These are phyloP conservation scores for Diaporthe nobilis DNA, from an alignment of 2,329 filamentous ascomycete genomes.

Conservation along the genomic window DNA sequence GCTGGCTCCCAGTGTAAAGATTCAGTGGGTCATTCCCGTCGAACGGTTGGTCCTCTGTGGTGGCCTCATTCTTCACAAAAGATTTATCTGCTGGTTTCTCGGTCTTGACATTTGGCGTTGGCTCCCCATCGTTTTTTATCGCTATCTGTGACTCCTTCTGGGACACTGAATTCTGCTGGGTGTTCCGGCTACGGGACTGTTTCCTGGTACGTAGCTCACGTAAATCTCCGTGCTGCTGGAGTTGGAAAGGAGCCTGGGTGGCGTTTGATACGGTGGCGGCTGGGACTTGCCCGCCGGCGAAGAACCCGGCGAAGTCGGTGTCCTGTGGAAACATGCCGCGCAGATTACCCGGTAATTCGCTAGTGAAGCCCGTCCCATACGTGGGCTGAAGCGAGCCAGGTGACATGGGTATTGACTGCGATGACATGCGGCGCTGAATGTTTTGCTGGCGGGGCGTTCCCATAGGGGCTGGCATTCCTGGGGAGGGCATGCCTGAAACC, in stretches of 20 bases:
- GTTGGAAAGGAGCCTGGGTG: conserved; percentile 17
- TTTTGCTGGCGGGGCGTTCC: conserved; percentile 9
- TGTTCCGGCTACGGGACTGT: conserved; percentile 6
- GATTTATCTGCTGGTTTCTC: background rate
- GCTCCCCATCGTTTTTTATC: background rate
- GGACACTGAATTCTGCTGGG: background rate
- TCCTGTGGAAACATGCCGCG: conserved; percentile 34
- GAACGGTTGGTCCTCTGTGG: background rate
- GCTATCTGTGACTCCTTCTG: background rate
- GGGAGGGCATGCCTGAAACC: conserved; percentile 5
- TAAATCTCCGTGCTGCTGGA: conserved; percentile 5
- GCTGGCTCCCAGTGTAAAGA: background rate
- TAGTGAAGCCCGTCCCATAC: conserved; percentile 26
- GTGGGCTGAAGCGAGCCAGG: conserved; percentile 11
- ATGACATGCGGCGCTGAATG: conserved; percentile 14
- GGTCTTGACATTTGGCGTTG: background rate
- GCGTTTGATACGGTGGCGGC: background rate
- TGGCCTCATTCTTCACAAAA: background rate
- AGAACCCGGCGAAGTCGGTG: conserved; percentile 2
- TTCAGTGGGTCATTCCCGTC: background rate
- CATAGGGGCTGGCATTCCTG: conserved; percentile 27
- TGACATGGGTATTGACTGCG: background rate
- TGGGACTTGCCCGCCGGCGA: background rate
- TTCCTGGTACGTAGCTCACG: conserved; percentile 16
- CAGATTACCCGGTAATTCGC: conserved; percentile 28